Evolutionary conservation across 2,329 filamentous ascomycete genomes (phyloP).

Genomic region (Fusarium penzigii): DNA sequence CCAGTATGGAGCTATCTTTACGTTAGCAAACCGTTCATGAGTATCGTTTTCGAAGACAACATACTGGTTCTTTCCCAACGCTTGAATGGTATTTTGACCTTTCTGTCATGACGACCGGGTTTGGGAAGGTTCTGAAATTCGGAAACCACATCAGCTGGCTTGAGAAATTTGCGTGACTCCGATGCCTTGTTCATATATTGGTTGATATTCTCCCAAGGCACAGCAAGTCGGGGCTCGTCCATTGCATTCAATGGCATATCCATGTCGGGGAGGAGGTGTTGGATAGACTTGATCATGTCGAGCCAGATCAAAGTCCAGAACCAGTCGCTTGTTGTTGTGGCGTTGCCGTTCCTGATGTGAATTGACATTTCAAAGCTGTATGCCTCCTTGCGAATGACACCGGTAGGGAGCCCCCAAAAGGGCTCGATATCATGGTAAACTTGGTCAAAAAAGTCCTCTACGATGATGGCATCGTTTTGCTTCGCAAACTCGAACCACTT

Average conservation of each 20-base stretch:
- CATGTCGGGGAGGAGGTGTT: constrained; percentile 63
- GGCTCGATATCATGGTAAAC: constrained; percentile 62
- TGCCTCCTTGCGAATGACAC: constrained; percentile 52
- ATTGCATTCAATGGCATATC: constrained; percentile 67
- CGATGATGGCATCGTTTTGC: constrained; percentile 52
- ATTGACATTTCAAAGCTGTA: constrained; percentile 62
- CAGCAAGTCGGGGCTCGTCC: constrained; percentile 66
- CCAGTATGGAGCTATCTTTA: constrained; percentile 53
- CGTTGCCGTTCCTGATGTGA: constrained; percentile 54
- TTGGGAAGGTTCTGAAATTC: constrained; percentile 45
- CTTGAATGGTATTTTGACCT: constrained; percentile 40
- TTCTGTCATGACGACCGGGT: constrained; percentile 38
- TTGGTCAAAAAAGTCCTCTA: constrained; percentile 66
- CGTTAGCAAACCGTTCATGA: constrained; percentile 6
- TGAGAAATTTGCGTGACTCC: constrained; percentile 45
- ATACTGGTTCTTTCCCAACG: constrained; percentile 54
- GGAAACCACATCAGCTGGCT: constrained; percentile 45
- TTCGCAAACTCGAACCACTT: constrained; percentile 60
- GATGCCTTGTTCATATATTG: constrained; percentile 54
- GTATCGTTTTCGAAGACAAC: constrained; percentile 11
- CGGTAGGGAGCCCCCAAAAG: constrained; percentile 55
- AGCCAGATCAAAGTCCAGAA: constrained; percentile 61
- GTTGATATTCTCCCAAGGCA: constrained; percentile 63
- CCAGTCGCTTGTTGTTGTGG: constrained; percentile 54
- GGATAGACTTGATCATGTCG: constrained; percentile 53